Evolutionary conservation across 441 rosid genomes (phyloP).

Genomic region (Pelargonium cotyledonis): DNA sequence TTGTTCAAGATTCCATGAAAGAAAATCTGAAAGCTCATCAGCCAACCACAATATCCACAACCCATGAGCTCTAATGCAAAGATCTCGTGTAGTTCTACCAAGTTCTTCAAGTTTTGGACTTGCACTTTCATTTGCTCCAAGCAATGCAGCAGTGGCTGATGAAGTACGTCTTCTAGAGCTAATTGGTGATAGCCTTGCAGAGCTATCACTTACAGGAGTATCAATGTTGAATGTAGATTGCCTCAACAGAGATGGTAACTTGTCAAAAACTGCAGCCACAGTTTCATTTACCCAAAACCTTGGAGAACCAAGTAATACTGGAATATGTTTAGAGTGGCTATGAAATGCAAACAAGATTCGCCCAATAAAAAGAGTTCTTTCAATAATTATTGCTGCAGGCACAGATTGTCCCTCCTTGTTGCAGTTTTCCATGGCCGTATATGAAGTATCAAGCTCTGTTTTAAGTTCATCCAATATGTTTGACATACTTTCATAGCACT

Average conservation of each 20-base stretch:
- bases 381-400: slow-evolving; percentile 57
- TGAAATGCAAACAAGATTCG: slow-evolving; percentile 83
- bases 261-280: slow-evolving; percentile 53
- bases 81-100: slow-evolving; percentile 45
- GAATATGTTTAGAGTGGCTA: slow-evolving; percentile 76
- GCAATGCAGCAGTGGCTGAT: slow-evolving; percentile 71
- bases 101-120: slow-evolving; percentile 78
- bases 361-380: slow-evolving; percentile 85
- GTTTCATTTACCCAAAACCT: slow-evolving; percentile 82
- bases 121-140: slow-evolving; percentile 71
- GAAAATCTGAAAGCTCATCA: slow-evolving; percentile 71
- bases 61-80: slow-evolving; percentile 76
- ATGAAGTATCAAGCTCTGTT: slow-evolving; percentile 55
- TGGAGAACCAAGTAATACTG: slow-evolving; percentile 83
- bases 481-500: slow-evolving; percentile 71
- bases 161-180: slow-evolving; percentile 67
- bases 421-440: slow-evolving; percentile 41
- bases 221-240: slow-evolving; percentile 45
- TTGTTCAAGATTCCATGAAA: slow-evolving; percentile 52
- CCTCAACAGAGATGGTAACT: slow-evolving; percentile 55
- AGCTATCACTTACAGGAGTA: slow-evolving; percentile 38
- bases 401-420: slow-evolving; percentile 31
- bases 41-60: slow-evolving; percentile 93
- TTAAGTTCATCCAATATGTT: slow-evolving; percentile 54
- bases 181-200: slow-evolving; percentile 41